A percentile compares a stretch with the other conserved stretches of the same genome.
These are phyloP conservation scores for Aspergillus aculeatinus DNA, from an alignment of 2,329 filamentous ascomycete species.

Conservation along the genomic window DNA sequence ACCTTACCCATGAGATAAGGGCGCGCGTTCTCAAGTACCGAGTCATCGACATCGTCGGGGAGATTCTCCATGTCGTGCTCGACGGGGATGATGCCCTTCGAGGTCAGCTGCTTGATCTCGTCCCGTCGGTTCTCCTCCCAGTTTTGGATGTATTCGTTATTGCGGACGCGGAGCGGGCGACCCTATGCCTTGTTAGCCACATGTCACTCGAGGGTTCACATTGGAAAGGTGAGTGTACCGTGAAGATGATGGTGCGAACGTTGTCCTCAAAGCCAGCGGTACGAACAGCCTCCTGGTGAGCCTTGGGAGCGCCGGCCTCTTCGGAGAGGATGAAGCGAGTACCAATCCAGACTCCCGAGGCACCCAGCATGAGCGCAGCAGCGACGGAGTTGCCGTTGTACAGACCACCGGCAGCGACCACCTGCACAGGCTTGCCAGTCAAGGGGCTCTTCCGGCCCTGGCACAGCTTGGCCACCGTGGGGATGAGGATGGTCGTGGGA, in stretches of 20 bases:
- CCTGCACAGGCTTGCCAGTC: slow-evolving; percentile 82
- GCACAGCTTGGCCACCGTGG: slow-evolving; percentile 79
- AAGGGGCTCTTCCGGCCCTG: slow-evolving; percentile 80
- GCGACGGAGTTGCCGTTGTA: slow-evolving; percentile 90
- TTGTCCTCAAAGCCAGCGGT: slow-evolving; percentile 95
- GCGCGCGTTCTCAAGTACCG: slow-evolving; percentile 85
- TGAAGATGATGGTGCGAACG: slow-evolving; percentile 97
- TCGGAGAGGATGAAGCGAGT: slow-evolving; percentile 92
- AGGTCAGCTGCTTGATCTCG: slow-evolving; percentile 90
- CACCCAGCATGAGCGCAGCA: slow-evolving; percentile 88
- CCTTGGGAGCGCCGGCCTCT: slow-evolving; percentile 88
- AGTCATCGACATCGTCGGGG: slow-evolving; percentile 70
- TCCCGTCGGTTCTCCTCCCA: slow-evolving; percentile 89
- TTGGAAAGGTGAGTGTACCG: slow-evolving; percentile 43
- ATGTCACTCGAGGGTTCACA: background rate
- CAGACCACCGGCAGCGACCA: slow-evolving; percentile 90
- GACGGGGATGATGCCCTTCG: slow-evolving; percentile 87
- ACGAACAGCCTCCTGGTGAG: slow-evolving; percentile 92
- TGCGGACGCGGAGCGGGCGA: slow-evolving; percentile 87
- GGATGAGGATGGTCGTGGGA: slow-evolving; percentile 87
- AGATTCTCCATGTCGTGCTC: slow-evolving; percentile 91
- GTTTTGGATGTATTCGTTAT: slow-evolving; percentile 88
- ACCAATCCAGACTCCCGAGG: slow-evolving; percentile 90
- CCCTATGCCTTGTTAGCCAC: slow-evolving; percentile 50
- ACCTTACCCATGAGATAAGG: slow-evolving; percentile 97